A percentile compares a stretch with the other conserved stretches of the same genome.
phyloP scores from a whole-genome alignment of 2,329 filamentous ascomycete genomes.

The Aspergillus sp. region DNA sequence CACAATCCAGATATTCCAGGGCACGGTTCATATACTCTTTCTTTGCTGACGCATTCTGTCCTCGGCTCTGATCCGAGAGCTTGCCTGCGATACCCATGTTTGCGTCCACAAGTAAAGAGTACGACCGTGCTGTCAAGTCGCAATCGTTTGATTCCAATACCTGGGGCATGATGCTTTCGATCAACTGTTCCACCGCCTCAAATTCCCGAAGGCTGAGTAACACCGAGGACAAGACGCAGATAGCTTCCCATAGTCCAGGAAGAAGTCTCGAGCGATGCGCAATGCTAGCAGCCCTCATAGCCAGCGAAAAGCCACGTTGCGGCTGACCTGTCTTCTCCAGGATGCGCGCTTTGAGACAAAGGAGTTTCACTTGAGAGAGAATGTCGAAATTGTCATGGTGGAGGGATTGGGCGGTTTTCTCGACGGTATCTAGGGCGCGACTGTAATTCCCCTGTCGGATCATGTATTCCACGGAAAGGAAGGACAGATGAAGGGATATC shows the following conservation, averaged over 20 bases:
- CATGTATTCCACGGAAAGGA: slow-evolving; percentile 60
- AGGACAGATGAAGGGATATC: slow-evolving; percentile 57
- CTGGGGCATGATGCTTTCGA: slow-evolving; percentile 71
- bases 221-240: slow-evolving; percentile 66
- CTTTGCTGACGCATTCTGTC: slow-evolving; percentile 36
- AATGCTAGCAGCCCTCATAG: slow-evolving; percentile 71
- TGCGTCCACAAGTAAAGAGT: slow-evolving; percentile 71
- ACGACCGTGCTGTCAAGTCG: slow-evolving; percentile 63
- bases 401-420: slow-evolving; percentile 52
- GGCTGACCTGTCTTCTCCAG: slow-evolving; percentile 67
- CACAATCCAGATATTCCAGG: slow-evolving; percentile 60
- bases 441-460: slow-evolving; percentile 54
- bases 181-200: slow-evolving; percentile 61
- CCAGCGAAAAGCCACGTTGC: slow-evolving; percentile 73
- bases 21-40: slow-evolving; percentile 61
- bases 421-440: slow-evolving; percentile 55
- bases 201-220: slow-evolving; percentile 71
- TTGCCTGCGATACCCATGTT: slow-evolving; percentile 71
- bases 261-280: slow-evolving; percentile 69
- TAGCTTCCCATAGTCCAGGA: slow-evolving; percentile 69
- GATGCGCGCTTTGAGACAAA: slow-evolving; percentile 71
- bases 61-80: slow-evolving; percentile 29
- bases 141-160: slow-evolving; percentile 69
- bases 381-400: slow-evolving; percentile 60
- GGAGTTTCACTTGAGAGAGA: slow-evolving; percentile 66